These are phyloP conservation scores for Calonectria henricotiae DNA, from an alignment of 2,329 filamentous ascomycete species.

Conservation along the genomic window DNA sequence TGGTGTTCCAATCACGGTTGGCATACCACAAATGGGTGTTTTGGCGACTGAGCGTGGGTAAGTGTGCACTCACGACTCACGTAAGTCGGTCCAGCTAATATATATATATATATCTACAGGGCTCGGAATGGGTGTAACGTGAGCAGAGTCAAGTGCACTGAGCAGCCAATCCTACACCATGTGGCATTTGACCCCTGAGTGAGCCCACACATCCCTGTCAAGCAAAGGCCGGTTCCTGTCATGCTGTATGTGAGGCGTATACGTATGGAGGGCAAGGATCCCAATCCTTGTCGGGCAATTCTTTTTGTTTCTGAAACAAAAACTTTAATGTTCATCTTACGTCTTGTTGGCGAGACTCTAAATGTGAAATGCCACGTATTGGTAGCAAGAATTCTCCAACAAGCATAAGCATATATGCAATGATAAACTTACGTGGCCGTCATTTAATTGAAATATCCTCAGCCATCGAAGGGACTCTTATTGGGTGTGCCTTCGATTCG, in stretches of 20 bases:
- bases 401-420: not conserved
- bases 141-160: not conserved
- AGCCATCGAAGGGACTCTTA: not conserved
- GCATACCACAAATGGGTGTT: not conserved
- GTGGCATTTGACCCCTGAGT: not conserved
- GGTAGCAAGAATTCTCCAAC: not conserved
- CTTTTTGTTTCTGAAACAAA: constrained; percentile 20
- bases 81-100: not conserved
- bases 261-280: not conserved
- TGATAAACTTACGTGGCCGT: not conserved
- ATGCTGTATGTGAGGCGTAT: not conserved
- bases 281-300: constrained; percentile 6
- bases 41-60: not conserved
- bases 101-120: not conserved
- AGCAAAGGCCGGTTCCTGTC: not conserved
- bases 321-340: not conserved
- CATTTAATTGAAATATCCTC: not conserved
- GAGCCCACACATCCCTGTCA: not conserved
- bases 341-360: not conserved
- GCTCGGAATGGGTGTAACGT: too few species aligned
- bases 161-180: not conserved
- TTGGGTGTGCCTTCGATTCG: not conserved
- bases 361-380: not conserved
- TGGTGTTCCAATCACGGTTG: not conserved
- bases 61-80: too few species aligned